phyloP scores from a whole-genome alignment of 345 rosid genomes.

The Garcia nutans region DNA sequence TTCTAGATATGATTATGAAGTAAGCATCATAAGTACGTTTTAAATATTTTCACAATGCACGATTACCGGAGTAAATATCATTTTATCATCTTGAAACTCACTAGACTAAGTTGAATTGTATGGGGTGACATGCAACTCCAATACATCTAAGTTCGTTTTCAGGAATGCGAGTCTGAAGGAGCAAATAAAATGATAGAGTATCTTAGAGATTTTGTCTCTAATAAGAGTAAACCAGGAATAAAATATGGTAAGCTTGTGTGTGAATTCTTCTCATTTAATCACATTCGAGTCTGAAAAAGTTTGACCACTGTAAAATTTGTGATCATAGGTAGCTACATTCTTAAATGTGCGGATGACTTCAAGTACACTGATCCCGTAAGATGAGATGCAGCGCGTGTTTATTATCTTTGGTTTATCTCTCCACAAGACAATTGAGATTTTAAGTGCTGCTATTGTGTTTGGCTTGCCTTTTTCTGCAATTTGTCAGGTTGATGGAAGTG shows the following conservation, averaged over 20 bases:
- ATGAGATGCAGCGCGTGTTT: slow-evolving; percentile 8
- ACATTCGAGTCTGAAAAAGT: slow-evolving; percentile 1
- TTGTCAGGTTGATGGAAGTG: slow-evolving; percentile 89
- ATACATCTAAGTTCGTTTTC: slow-evolving; percentile 17
- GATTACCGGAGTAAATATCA: neutral
- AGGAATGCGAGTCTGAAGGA: slow-evolving; percentile 94
- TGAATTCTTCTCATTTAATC: slow-evolving; percentile 2
- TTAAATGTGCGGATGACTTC: slow-evolving; percentile 85
- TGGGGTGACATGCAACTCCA: slow-evolving; percentile 17
- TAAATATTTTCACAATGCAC: neutral
- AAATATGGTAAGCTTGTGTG: slow-evolving; percentile 53
- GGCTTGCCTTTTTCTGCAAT: slow-evolving; percentile 8
- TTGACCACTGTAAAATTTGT: slow-evolving; percentile 14
- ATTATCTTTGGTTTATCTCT: neutral
- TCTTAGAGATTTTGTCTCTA: slow-evolving; percentile 70
- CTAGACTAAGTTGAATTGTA: slow-evolving; percentile 9
- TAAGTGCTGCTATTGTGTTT: slow-evolving; percentile 10
- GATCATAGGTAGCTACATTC: slow-evolving; percentile 60
- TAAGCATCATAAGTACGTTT: slow-evolving; percentile 31
- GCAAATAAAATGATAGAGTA: slow-evolving; percentile 79
- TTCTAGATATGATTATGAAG: slow-evolving; percentile 95
- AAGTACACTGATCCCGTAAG: slow-evolving; percentile 91
- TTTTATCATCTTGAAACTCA: slow-evolving; percentile 5
- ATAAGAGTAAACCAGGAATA: slow-evolving; percentile 66
- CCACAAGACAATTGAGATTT: neutral